Conservation (phyloP, 768 basidiomycete species). For the Leccinum imitatum region DNA sequence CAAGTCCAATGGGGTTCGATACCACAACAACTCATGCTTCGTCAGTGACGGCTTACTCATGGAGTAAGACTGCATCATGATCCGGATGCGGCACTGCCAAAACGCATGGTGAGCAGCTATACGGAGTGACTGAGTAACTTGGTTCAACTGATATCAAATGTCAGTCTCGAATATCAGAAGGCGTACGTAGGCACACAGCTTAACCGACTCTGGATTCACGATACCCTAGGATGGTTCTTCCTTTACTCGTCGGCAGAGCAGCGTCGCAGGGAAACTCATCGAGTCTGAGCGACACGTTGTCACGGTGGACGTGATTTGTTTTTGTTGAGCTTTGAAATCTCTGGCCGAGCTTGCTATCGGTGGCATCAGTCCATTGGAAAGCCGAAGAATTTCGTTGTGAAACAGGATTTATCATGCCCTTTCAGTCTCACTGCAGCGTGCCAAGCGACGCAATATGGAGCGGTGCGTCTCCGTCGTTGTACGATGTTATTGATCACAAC, state of each 20-base stretch:
- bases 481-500: conserved; percentile 21
- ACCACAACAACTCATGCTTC: background rate
- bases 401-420: conserved; percentile 75
- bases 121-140: no score
- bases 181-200: conserved; percentile 63
- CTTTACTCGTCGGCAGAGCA: conserved; percentile 99
- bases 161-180: conserved; percentile 98
- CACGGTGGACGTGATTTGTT: no score
- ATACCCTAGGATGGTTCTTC: conserved; percentile 83
- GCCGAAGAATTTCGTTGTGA: conserved; percentile 84
- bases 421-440: conserved; percentile 91
- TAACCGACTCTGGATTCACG: conserved; percentile 18
- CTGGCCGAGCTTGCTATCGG: conserved; percentile 75
- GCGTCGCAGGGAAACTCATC: conserved; percentile 88
- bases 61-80: no score
- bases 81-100: no score
- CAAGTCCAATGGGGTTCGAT: background rate
- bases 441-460: conserved; percentile 99
- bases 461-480: conserved; percentile 48
- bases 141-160: conserved; percentile 48
- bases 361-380: conserved; percentile 56
- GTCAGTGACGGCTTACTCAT: no score
- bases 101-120: no score
- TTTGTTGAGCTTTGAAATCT: conserved; percentile 94
- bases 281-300: conserved; percentile 79